These are phyloP conservation scores for Saccharomycopsis fermentans DNA, from an alignment of 805 yeast species.

Conservation along the genomic window DNA sequence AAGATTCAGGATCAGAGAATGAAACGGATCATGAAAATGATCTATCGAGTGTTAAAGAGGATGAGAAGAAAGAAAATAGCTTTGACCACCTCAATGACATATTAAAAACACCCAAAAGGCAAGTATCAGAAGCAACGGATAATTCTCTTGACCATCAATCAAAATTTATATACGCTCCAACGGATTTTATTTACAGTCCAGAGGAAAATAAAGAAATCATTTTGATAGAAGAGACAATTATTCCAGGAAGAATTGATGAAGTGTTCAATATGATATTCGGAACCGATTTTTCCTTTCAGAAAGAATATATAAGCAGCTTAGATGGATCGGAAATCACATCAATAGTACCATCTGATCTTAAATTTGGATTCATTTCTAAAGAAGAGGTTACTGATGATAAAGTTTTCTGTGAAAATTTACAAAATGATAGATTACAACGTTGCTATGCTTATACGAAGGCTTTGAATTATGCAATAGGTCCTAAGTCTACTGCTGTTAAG, in stretches of 20 bases:
- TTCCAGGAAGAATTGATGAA: constrained; percentile 70
- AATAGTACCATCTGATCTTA: constrained; percentile 16
- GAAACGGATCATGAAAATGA: constrained; percentile 18
- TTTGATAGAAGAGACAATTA: constrained; percentile 38
- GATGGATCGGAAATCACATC: constrained; percentile 27
- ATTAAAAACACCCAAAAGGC: neutral
- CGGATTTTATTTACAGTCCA: constrained; percentile 23
- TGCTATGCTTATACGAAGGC: constrained; percentile 62
- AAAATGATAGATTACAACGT: constrained; percentile 35
- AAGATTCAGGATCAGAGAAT: constrained; percentile 18
- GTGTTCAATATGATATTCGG: constrained; percentile 68
- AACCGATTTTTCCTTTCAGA: constrained; percentile 32
- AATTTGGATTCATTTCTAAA: constrained; percentile 25
- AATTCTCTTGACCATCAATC: neutral
- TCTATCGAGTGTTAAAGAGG: constrained; percentile 18
- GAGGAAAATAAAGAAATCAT: constrained; percentile 40
- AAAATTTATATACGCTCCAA: constrained; percentile 12
- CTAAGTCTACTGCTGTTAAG: constrained; percentile 74
- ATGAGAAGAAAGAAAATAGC: constrained; percentile 18
- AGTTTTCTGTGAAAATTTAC: constrained; percentile 27
- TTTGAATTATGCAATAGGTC: constrained; percentile 77
- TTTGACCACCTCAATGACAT: neutral
- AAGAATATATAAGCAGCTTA: constrained; percentile 32
- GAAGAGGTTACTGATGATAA: constrained; percentile 24
- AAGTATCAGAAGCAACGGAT: neutral